Evolutionary conservation across 768 basidiomycete genomes (phyloP).

Genomic region (Mycena polygramma): DNA sequence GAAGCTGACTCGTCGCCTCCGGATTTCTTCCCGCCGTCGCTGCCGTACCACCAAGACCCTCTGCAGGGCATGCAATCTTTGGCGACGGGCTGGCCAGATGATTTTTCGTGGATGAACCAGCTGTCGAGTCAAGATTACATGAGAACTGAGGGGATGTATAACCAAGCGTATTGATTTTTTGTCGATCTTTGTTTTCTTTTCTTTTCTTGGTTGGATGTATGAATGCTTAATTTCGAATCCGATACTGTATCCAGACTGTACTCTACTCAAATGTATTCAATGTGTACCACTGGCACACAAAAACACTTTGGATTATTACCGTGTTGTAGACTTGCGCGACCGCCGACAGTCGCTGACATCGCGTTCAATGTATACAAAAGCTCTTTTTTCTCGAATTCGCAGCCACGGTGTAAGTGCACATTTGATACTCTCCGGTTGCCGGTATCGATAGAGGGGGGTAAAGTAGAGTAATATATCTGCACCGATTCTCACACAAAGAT

Average conservation of each 20-base stretch:
- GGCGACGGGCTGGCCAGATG: slow-evolving; percentile 66
- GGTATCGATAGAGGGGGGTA: too few species aligned
- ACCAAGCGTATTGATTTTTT: slow-evolving; percentile 14
- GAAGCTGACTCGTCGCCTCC: slow-evolving; percentile 46
- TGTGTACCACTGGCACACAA: slow-evolving; percentile 1
- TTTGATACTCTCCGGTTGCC: too few species aligned
- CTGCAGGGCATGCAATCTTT: slow-evolving; percentile 73
- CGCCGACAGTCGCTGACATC: too few species aligned
- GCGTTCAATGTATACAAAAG: too few species aligned
- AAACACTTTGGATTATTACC: not conserved
- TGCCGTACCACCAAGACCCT: slow-evolving; percentile 67
- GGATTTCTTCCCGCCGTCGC: slow-evolving; percentile 64
- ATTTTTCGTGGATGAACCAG: slow-evolving; percentile 53
- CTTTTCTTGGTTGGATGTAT: slow-evolving; percentile 14
- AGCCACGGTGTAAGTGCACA: too few species aligned
- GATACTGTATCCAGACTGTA: slow-evolving; percentile 23
- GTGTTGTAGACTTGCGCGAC: not conserved
- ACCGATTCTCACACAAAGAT: not conserved
- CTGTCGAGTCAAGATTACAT: slow-evolving; percentile 36
- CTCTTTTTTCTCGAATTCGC: too few species aligned
- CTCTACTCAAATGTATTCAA: slow-evolving; percentile 7
- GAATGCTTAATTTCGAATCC: slow-evolving; percentile 15
- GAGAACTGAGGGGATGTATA: slow-evolving; percentile 33
- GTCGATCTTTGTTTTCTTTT: not conserved
- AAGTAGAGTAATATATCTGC: too few species aligned